Evolutionary conservation across 352 stramenopile species (phyloP).

Genomic region (Phytophthora boehmeriae): DNA sequence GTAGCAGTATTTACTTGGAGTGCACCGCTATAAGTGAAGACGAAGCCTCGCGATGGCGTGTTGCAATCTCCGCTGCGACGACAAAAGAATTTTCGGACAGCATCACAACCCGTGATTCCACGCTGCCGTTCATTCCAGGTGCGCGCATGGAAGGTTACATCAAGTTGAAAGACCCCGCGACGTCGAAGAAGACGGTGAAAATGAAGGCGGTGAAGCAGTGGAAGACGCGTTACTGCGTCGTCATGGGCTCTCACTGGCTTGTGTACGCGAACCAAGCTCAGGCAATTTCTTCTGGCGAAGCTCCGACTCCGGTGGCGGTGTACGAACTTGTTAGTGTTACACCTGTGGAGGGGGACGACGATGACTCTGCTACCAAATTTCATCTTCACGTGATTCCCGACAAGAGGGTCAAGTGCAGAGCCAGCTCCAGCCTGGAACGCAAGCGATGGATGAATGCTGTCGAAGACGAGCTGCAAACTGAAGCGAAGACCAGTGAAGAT

Average conservation of each 20-base stretch:
- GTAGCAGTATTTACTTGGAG: conserved; percentile 65
- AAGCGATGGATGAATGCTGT: conserved; percentile 77
- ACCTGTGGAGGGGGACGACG: conserved; percentile 24
- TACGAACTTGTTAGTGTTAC: conserved; percentile 55
- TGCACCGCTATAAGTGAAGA: conserved; percentile 40
- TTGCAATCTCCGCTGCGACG: conserved; percentile 30
- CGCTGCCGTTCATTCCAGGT: conserved; percentile 62
- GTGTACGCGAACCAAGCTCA: conserved; percentile 73
- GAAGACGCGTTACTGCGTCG: conserved; percentile 70
- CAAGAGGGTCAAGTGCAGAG: conserved; percentile 52
- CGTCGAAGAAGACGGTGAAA: conserved; percentile 31
- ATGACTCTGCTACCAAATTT: conserved; percentile 22
- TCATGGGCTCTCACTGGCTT: conserved; percentile 74
- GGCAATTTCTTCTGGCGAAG: conserved; percentile 34
- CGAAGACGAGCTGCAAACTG: conserved; percentile 49
- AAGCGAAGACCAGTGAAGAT: conserved; percentile 39
- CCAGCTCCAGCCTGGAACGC: conserved; percentile 63
- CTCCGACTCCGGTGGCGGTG: conserved; percentile 45
- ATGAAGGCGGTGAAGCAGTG: conserved; percentile 43
- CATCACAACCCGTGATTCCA: conserved; percentile 42
- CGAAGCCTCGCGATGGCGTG: conserved; percentile 49
- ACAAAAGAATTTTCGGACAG: conserved; percentile 23
- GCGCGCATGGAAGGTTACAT: conserved; percentile 79
- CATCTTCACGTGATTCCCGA: conserved; percentile 33
- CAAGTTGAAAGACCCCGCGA: conserved; percentile 41